Percentiles rank a stretch among this genome's conserved stretches.
Conservation (phyloP, 2,329 filamentous ascomycete species). For the Triangularia verruculosa region DNA sequence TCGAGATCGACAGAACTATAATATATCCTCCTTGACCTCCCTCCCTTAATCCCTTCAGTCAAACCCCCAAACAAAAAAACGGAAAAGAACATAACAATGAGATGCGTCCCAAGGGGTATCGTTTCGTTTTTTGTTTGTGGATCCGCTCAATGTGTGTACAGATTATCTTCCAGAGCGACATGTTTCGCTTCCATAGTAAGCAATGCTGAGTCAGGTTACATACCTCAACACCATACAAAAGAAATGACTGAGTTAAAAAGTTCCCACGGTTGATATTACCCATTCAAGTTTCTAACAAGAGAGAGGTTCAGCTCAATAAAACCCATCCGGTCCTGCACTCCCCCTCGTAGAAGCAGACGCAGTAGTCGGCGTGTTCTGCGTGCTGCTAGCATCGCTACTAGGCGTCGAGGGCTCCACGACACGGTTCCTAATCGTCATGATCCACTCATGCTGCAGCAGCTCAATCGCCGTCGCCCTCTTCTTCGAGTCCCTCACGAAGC, state of each 20-base stretch:
- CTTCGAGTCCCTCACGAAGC: slow-evolving; percentile 80
- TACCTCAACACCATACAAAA: not conserved
- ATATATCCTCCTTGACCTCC: not conserved
- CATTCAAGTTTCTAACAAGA: not conserved
- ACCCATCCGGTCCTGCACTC: not conserved
- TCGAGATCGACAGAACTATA: not conserved
- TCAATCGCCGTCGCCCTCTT: slow-evolving; percentile 80
- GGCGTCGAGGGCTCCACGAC: slow-evolving; percentile 64
- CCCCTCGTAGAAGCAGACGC: not conserved
- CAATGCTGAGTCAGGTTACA: not conserved
- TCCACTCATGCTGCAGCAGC: slow-evolving; percentile 92
- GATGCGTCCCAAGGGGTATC: not conserved
- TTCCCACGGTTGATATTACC: not conserved
- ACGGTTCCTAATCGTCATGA: slow-evolving; percentile 62
- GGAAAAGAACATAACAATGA: not conserved
- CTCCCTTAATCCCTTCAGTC: not conserved
- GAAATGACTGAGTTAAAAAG: not conserved
- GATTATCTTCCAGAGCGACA: not conserved
- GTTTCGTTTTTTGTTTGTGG: not conserved
- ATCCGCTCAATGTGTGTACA: not conserved
- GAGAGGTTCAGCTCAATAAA: not conserved
- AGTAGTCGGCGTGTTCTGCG: slow-evolving; percentile 35
- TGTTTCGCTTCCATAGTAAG: not conserved
- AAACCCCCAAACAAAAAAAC: not conserved
- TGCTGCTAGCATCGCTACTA: slow-evolving; percentile 53